These are phyloP conservation scores for Teunomyces gatunensis DNA, from an alignment of 805 yeast genomes.

Conservation along the genomic window DNA sequence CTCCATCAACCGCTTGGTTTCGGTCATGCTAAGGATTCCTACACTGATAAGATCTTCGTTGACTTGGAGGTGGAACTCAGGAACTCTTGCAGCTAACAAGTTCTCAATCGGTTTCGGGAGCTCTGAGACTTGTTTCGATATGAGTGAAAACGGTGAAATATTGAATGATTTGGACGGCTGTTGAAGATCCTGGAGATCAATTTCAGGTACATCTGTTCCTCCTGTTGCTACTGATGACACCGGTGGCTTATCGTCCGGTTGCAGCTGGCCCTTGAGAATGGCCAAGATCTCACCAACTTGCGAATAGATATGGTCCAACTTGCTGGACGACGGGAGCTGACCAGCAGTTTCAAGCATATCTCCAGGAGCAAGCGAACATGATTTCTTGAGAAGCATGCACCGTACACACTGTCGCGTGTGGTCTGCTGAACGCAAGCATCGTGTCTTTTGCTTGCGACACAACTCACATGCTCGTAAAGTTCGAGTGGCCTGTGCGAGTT, in stretches of 20 bases:
- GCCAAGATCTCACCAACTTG: conserved; percentile 36
- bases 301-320: conserved; percentile 30
- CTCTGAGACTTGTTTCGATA: conserved; percentile 30
- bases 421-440: conserved; percentile 56
- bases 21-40: conserved; percentile 47
- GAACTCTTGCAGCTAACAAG: conserved; percentile 13
- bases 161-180: conserved; percentile 36
- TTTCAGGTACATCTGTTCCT: not conserved
- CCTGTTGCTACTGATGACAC: not conserved
- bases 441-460: conserved; percentile 57
- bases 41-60: conserved; percentile 49
- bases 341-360: conserved; percentile 9
- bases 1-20: conserved; percentile 50
- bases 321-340: conserved; percentile 8
- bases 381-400: conserved; percentile 50
- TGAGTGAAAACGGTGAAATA: conserved; percentile 45
- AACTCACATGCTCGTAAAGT: conserved; percentile 53
- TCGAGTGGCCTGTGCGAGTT: conserved; percentile 29
- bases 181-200: conserved; percentile 17
- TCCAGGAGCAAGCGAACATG: conserved; percentile 48
- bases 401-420: conserved; percentile 51
- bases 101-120: conserved; percentile 38
- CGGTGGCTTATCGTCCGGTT: not conserved
- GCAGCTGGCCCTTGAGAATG: conserved; percentile 3
- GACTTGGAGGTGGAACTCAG: not conserved